Conservation (phyloP, 768 basidiomycete species). For the Strobilomyces echinocephalus region DNA sequence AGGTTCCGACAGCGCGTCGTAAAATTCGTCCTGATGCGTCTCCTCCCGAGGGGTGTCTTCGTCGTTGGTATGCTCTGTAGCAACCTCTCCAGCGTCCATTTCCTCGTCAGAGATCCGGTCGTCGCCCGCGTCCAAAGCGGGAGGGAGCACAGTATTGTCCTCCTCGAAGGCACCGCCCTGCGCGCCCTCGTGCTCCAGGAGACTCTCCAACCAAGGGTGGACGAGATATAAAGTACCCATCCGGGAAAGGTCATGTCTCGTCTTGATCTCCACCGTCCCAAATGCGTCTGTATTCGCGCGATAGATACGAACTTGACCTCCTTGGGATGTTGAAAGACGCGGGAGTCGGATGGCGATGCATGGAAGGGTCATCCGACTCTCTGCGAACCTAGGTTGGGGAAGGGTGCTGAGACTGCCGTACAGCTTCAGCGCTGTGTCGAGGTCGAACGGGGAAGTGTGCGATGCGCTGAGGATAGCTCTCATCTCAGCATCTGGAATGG, state of each 20-base stretch:
- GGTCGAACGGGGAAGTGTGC: not conserved
- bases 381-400: not conserved
- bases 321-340: not conserved
- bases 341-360: not conserved
- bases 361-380: not conserved
- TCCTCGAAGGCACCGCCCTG: not conserved
- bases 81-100: not conserved
- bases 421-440: not conserved
- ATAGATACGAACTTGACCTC: not conserved
- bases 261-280: not conserved
- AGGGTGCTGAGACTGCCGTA: not conserved
- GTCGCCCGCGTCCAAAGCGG: not conserved
- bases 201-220: not conserved
- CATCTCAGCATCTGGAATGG: not conserved
- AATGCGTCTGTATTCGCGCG: not conserved
- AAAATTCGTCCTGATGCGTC: not conserved
- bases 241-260: not conserved
- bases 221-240: not conserved
- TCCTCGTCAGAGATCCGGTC: not conserved
- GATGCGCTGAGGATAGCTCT: not conserved
- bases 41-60: not conserved
- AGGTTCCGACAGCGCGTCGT: not conserved
- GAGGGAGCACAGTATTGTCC: not conserved
- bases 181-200: not conserved
- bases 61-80: not conserved